Evolutionary conservation across 208 protist species (phyloP).

Genomic region (Phytomonas sp.): DNA sequence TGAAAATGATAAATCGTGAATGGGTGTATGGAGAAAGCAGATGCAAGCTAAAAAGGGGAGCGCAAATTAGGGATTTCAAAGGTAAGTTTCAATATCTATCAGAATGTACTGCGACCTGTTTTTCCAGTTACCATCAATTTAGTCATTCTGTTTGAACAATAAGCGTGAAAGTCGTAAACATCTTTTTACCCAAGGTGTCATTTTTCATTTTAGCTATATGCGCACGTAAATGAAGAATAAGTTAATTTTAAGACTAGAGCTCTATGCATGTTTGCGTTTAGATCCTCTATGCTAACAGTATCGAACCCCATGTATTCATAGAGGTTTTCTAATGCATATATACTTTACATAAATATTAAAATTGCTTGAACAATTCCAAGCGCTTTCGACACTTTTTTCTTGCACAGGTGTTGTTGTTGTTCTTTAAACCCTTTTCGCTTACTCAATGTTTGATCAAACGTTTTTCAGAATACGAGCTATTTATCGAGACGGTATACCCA

Average conservation of each 20-base stretch:
- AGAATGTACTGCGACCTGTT: background rate
- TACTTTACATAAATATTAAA: background rate
- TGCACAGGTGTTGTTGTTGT: slow-evolving; percentile 3
- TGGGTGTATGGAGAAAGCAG: background rate
- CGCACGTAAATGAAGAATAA: background rate
- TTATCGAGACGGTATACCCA: slow-evolving; percentile 19
- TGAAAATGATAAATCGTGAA: background rate
- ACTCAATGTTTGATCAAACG: background rate
- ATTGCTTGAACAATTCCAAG: slow-evolving; percentile 5
- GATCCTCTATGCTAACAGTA: background rate
- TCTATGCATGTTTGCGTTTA: background rate
- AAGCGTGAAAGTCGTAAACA: background rate
- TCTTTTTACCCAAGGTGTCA: background rate
- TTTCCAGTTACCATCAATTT: background rate
- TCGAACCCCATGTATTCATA: background rate
- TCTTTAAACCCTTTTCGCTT: slow-evolving; percentile 9
- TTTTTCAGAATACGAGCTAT: slow-evolving; percentile 7
- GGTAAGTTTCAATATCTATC: background rate
- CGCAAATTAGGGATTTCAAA: background rate
- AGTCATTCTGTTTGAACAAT: background rate
- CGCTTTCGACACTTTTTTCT: background rate
- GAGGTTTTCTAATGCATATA: background rate
- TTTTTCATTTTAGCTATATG: background rate
- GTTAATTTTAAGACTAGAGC: background rate
- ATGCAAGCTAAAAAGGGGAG: background rate